These are phyloP conservation scores for Berkeleyomyces rouxiae DNA, from an alignment of 2,329 filamentous ascomycete species.

Conservation along the genomic window DNA sequence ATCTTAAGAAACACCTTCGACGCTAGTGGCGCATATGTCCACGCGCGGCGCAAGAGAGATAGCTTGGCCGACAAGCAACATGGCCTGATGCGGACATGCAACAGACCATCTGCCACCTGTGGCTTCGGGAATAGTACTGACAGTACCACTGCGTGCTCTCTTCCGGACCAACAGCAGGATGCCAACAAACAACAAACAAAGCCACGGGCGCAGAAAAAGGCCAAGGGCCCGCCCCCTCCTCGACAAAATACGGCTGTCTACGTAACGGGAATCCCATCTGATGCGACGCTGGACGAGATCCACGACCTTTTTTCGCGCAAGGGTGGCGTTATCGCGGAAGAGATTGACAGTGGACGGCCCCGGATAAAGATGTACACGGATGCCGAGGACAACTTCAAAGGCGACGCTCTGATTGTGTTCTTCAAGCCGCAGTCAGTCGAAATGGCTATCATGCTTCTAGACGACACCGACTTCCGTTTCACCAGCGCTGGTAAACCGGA, in stretches of 20 bases:
- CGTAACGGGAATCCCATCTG: constrained; percentile 69
- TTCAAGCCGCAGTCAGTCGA: constrained; percentile 89
- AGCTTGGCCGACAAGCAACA: background rate
- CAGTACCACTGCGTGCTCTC: constrained; percentile 7
- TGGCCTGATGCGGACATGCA: background rate
- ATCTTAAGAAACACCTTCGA: background rate
- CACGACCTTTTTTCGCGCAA: constrained; percentile 66
- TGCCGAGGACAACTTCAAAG: constrained; percentile 71
- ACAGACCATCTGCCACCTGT: background rate
- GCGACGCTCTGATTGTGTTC: constrained; percentile 83
- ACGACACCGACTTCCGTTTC: constrained; percentile 67
- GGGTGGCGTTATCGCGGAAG: constrained; percentile 82
- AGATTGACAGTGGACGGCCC: constrained; percentile 73
- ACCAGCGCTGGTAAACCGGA: constrained; percentile 31
- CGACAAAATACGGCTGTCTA: constrained; percentile 79
- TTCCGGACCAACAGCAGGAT: constrained; percentile 5
- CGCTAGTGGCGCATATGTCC: background rate
- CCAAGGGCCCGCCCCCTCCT: constrained; percentile 32
- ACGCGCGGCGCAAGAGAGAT: background rate
- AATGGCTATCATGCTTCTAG: constrained; percentile 63
- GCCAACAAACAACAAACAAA: constrained; percentile 10
- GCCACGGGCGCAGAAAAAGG: constrained; percentile 28
- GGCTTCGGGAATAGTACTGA: constrained; percentile 12
- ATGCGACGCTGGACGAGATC: constrained; percentile 67
- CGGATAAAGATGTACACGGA: constrained; percentile 89